A percentile compares a stretch with the other conserved stretches of the same genome.
phyloP scores from a whole-genome alignment of 1,284 basidiomycete genomes.

The Acaromyces ingoldii region DNA sequence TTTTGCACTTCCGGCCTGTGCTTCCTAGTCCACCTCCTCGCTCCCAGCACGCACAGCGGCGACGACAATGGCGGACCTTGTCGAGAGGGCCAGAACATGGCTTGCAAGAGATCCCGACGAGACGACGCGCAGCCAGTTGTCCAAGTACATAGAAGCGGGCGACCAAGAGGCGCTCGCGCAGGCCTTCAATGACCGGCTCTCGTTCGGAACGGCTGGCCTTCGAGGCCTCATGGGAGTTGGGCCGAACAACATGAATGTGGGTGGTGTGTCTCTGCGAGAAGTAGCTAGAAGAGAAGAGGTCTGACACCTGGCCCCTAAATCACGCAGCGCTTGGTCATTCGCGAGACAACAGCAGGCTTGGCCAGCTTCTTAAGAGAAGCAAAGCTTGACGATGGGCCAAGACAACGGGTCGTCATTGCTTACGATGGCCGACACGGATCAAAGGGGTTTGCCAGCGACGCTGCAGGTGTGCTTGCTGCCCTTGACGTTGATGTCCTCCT shows the following conservation, averaged over 20 bases:
- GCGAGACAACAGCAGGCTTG: slow-evolving; percentile 34
- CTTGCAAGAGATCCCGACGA: slow-evolving; percentile 35
- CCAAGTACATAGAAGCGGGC: slow-evolving; percentile 19
- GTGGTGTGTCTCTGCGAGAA: not conserved
- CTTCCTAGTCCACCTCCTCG: too few species aligned
- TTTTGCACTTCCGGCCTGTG: too few species aligned
- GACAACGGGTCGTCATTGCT: slow-evolving; percentile 39
- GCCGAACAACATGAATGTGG: slow-evolving; percentile 36
- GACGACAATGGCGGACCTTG: not conserved
- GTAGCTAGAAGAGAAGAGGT: not conserved
- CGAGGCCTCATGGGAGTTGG: slow-evolving; percentile 39
- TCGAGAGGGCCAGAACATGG: slow-evolving; percentile 11
- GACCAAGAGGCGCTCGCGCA: slow-evolving; percentile 23
- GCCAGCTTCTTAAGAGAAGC: slow-evolving; percentile 26
- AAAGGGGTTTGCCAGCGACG: slow-evolving; percentile 29
- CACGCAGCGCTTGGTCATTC: slow-evolving; percentile 31
- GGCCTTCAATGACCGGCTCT: slow-evolving; percentile 31
- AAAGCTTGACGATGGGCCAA: slow-evolving; percentile 14
- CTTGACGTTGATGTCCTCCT: slow-evolving; percentile 21
- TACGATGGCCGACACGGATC: slow-evolving; percentile 41
- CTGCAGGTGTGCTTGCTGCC: slow-evolving; percentile 31
- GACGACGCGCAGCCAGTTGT: slow-evolving; percentile 19
- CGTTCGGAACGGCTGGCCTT: slow-evolving; percentile 40
- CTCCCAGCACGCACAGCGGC: too few species aligned
- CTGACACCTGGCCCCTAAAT: not conserved